Conservation (phyloP, 352 stramenopile genomes). For the Phytopythium oedochilum region DNA sequence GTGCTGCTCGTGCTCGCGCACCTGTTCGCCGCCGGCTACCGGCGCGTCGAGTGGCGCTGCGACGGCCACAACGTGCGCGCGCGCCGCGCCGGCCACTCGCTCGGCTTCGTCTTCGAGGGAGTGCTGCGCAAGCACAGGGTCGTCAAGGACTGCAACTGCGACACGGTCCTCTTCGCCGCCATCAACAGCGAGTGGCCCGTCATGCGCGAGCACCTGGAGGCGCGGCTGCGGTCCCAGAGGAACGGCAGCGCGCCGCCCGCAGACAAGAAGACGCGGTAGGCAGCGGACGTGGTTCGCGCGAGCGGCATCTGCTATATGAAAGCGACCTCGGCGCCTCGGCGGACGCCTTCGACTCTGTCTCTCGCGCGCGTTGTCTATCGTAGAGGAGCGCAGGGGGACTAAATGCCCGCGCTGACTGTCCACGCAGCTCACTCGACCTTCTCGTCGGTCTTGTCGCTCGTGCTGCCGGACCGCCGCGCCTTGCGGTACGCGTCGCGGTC, state of each 20-base stretch:
- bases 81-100: slow-evolving; percentile 63
- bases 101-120: slow-evolving; percentile 86
- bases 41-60: slow-evolving; percentile 84
- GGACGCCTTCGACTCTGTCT: too few relatives aligned
- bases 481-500: slow-evolving; percentile 78
- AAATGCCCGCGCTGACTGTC: not conserved
- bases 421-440: slow-evolving; percentile 21
- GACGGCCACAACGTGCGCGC: slow-evolving; percentile 87
- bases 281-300: too few relatives aligned
- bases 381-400: not conserved
- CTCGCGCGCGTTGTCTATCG: not conserved
- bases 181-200: slow-evolving; percentile 86
- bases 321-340: too few relatives aligned
- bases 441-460: slow-evolving; percentile 12
- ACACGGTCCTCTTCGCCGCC: slow-evolving; percentile 80
- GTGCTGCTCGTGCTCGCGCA: slow-evolving; percentile 69
- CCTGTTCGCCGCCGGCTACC: slow-evolving; percentile 76
- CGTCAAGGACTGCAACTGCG: slow-evolving; percentile 78
- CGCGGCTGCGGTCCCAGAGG: slow-evolving; percentile 3
- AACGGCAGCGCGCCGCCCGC: too few relatives aligned
- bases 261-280: slow-evolving; percentile 41
- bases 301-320: too few relatives aligned
- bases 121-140: slow-evolving; percentile 86
- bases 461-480: slow-evolving; percentile 52
- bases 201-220: slow-evolving; percentile 60